These are phyloP conservation scores for Scorias spongiosa DNA, from an alignment of 2,329 filamentous ascomycete genomes.

Conservation along the genomic window DNA sequence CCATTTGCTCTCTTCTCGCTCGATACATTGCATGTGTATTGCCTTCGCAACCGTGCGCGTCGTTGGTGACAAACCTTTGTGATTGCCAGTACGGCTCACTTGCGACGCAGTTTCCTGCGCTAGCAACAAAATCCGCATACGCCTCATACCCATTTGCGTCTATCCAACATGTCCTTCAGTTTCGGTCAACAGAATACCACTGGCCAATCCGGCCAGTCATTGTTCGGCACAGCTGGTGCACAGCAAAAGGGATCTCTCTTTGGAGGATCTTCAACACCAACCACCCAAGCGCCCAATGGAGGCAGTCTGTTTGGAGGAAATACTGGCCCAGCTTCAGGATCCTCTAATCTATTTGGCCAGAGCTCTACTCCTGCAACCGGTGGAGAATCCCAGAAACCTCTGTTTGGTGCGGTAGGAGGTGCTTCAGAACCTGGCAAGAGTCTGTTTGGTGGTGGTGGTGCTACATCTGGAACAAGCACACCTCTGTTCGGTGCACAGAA, in stretches of 20 bases:
- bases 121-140: too few relatives aligned
- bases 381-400: too few relatives aligned
- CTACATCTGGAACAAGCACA: slow-evolving; percentile 1
- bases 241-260: slow-evolving; percentile 3
- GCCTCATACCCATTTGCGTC: too few relatives aligned
- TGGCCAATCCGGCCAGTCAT: neutral
- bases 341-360: neutral
- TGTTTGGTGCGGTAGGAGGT: too few relatives aligned
- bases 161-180: neutral
- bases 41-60: too few relatives aligned
- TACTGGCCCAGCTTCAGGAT: neutral
- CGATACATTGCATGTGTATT: too few relatives aligned
- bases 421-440: slow-evolving; percentile 1
- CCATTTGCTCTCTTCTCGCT: too few relatives aligned
- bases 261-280: slow-evolving; percentile 1
- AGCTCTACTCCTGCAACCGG: neutral
- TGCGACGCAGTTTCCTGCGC: too few relatives aligned
- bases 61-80: too few relatives aligned
- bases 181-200: neutral
- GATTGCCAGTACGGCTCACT: too few relatives aligned
- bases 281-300: neutral
- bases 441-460: slow-evolving; percentile 5
- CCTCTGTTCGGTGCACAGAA: neutral
- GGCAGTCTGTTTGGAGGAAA: neutral
- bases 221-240: slow-evolving; percentile 2